These are phyloP conservation scores for Edaphochlamys debaryana DNA, from an alignment of 139 green algal genomes.

Conservation along the genomic window DNA sequence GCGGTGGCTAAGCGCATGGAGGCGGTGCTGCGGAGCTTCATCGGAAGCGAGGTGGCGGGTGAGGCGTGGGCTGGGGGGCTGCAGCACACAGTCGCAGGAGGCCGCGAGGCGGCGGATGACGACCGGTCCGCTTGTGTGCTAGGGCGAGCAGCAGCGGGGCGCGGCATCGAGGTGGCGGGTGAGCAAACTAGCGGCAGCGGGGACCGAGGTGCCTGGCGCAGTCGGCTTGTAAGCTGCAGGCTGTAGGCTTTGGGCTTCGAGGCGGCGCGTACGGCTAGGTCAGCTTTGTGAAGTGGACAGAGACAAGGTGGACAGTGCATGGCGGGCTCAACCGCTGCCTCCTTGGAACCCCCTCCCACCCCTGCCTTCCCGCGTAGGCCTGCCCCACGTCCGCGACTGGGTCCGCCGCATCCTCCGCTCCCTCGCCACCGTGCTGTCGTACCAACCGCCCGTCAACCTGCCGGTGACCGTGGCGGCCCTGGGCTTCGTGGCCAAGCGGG, in stretches of 20 bases:
- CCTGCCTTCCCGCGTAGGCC: not conserved
- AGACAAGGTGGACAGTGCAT: no score
- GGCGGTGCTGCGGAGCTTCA: conserved; percentile 30
- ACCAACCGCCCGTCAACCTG: conserved; percentile 32
- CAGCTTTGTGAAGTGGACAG: no score
- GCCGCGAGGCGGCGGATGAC: no score
- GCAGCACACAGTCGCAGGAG: no score
- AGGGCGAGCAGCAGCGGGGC: not conserved
- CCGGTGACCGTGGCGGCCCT: conserved; percentile 30
- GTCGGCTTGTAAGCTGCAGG: no score
- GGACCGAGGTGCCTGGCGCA: no score
- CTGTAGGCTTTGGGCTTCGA: no score
- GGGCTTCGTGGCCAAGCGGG: conserved; percentile 32
- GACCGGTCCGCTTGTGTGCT: no score
- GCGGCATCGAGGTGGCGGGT: not conserved
- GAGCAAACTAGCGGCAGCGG: no score
- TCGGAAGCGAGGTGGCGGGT: conserved; percentile 35
- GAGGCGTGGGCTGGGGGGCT: not conserved
- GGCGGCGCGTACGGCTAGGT: no score
- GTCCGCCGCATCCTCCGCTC: conserved; percentile 46
- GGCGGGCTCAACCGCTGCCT: no score
- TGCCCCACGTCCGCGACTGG: conserved; percentile 55
- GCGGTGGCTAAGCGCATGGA: conserved; percentile 43
- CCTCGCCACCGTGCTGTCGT: conserved; percentile 36
- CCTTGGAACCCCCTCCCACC: no score